phyloP scores from a whole-genome alignment of 2,329 filamentous ascomycete species.

The Diaporthe sp. region DNA sequence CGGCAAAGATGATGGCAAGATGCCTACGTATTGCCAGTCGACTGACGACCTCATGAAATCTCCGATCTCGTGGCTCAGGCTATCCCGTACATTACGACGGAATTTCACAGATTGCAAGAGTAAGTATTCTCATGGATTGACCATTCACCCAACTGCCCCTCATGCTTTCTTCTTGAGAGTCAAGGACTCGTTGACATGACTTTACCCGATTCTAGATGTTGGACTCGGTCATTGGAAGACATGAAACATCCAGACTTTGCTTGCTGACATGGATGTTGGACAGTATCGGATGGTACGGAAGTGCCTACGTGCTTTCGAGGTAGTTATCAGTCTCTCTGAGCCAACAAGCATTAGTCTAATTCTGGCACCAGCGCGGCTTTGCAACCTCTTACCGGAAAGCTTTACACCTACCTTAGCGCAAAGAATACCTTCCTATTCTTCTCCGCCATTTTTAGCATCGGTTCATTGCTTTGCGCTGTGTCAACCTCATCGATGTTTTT shows the following conservation, averaged over 20 bases:
- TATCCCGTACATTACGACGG: slow-evolving; percentile 6
- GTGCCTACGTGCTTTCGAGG: neutral
- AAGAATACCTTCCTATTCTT: slow-evolving; percentile 15
- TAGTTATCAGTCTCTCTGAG: neutral
- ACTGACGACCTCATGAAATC: neutral
- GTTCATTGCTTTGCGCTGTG: slow-evolving; percentile 16
- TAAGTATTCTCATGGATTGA: neutral
- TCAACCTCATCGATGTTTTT: slow-evolving; percentile 14
- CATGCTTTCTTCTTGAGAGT: too few relatives aligned
- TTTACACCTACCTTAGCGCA: slow-evolving; percentile 23
- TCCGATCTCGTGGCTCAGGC: neutral
- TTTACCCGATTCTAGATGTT: too few relatives aligned
- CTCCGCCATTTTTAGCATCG: slow-evolving; percentile 19
- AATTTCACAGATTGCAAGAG: slow-evolving; percentile 6
- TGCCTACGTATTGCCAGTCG: neutral
- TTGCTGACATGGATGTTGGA: neutral
- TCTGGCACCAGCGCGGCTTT: neutral
- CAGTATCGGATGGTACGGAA: slow-evolving; percentile 9
- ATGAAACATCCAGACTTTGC: accelerated
- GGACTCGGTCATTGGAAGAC: too few relatives aligned
- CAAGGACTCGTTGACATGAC: neutral
- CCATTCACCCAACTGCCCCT: neutral
- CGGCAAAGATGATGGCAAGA: accelerated
- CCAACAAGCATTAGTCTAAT: neutral
- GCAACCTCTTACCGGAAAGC: slow-evolving; percentile 21